Conservation (phyloP, 371 early-diverging fungal genomes). For the Dichotomocladium elegans region DNA sequence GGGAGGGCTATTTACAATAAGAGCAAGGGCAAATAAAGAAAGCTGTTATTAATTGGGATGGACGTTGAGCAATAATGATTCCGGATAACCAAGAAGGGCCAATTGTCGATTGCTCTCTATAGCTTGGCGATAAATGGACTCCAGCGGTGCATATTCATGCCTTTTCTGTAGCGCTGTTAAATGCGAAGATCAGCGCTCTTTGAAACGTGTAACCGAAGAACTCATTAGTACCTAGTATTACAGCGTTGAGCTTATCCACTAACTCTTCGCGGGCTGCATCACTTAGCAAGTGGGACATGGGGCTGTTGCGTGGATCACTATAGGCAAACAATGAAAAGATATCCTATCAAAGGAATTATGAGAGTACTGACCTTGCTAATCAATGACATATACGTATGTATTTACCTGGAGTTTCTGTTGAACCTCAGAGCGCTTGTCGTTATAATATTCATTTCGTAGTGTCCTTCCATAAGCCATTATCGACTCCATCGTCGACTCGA, state of each 20-base stretch:
- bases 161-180: constrained; percentile 15
- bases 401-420: constrained; percentile 20
- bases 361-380: not conserved
- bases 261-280: constrained; percentile 22
- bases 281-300: constrained; percentile 55
- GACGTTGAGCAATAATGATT: constrained; percentile 12
- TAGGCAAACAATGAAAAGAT: constrained; percentile 82
- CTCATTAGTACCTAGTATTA: constrained; percentile 16
- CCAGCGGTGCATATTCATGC: constrained; percentile 16
- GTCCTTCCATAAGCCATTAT: constrained; percentile 71
- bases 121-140: constrained; percentile 20
- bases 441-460: constrained; percentile 65
- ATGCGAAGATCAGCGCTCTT: not conserved
- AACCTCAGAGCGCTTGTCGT: constrained; percentile 30
- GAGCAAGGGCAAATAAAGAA: too few relatives aligned
- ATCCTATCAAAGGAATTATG: constrained; percentile 16
- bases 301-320: constrained; percentile 53
- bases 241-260: constrained; percentile 14
- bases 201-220: not conserved
- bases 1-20: too few relatives aligned
- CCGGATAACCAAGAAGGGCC: constrained; percentile 13
- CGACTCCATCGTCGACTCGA: constrained; percentile 17
- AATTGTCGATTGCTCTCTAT: constrained; percentile 14
- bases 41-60: too few relatives aligned
- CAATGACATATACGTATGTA: not conserved